Evolutionary conservation across 768 basidiomycete genomes (phyloP).

Genomic region (Lentinula detonsa): DNA sequence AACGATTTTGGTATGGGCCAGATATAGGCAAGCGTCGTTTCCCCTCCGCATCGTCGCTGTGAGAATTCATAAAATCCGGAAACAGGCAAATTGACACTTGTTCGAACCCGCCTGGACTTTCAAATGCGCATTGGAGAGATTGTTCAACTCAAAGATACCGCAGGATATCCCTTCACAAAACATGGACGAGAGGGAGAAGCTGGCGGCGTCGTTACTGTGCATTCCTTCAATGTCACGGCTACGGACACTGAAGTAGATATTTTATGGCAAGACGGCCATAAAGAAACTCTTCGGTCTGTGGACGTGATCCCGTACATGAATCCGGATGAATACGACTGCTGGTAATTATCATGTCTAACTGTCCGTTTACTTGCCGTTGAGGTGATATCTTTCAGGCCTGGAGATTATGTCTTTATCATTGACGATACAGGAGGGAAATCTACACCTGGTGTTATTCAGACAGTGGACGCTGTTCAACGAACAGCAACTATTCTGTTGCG

Average conservation of each 20-base stretch:
- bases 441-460: constrained; percentile 70
- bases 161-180: constrained; percentile 44
- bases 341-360: constrained; percentile 38
- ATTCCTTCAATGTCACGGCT: constrained; percentile 59
- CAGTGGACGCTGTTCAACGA: constrained; percentile 64
- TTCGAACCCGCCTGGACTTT: constrained; percentile 53
- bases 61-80: background rate
- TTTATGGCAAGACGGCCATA: constrained; percentile 84
- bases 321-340: constrained; percentile 89
- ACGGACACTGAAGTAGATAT: constrained; percentile 66
- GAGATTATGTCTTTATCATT: constrained; percentile 84
- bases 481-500: constrained; percentile 62
- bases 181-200: constrained; percentile 50
- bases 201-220: constrained; percentile 42
- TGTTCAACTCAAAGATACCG: constrained; percentile 49
- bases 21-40: constrained; percentile 31
- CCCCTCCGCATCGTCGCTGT: background rate
- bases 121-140: constrained; percentile 73
- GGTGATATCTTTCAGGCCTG: constrained; percentile 54
- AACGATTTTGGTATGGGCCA: constrained; percentile 66
- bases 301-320: constrained; percentile 78
- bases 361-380: constrained; percentile 2
- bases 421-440: constrained; percentile 57
- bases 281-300: constrained; percentile 53
- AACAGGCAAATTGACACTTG: constrained; percentile 47